A percentile compares a stretch with the other conserved stretches of the same genome.
Evolutionary conservation across 257 asterid species (phyloP).

Genomic region (Henckelia pumila): DNA sequence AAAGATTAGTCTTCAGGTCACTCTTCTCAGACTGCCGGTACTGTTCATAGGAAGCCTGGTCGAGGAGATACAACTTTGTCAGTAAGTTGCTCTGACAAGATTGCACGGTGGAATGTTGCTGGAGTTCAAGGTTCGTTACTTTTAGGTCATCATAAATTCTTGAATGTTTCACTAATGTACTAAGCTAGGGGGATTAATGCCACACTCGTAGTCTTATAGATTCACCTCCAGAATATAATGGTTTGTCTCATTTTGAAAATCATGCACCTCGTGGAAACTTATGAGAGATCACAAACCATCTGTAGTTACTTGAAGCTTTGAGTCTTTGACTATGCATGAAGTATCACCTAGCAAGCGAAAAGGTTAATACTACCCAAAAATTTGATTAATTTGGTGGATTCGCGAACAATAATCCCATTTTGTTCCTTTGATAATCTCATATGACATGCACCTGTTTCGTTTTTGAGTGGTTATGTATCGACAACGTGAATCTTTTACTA

Average conservation of each 20-base stretch:
- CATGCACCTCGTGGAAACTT: neutral
- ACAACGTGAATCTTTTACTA: slow-evolving; percentile 14
- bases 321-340: neutral
- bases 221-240: slow-evolving; percentile 11
- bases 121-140: slow-evolving; percentile 83
- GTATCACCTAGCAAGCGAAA: slow-evolving; percentile 6
- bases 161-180: slow-evolving; percentile 1
- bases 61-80: slow-evolving; percentile 95
- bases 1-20: slow-evolving; percentile 27
- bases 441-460: neutral
- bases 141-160: slow-evolving; percentile 24
- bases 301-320: slow-evolving; percentile 1
- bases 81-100: slow-evolving; percentile 96
- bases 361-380: neutral
- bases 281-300: slow-evolving; percentile 8
- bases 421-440: neutral
- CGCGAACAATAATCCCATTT: neutral
- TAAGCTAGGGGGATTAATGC: neutral
- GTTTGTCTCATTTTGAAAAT: slow-evolving; percentile 13
- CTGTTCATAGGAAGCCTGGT: slow-evolving; percentile 92
- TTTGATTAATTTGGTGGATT: slow-evolving; percentile 8
- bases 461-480: neutral
- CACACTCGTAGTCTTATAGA: slow-evolving; percentile 8
- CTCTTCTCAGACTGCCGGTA: slow-evolving; percentile 42
- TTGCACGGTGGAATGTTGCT: slow-evolving; percentile 89